Conservation (phyloP, 495 filamentous ascomycete genomes). For the Parachaetomium inaequale region DNA sequence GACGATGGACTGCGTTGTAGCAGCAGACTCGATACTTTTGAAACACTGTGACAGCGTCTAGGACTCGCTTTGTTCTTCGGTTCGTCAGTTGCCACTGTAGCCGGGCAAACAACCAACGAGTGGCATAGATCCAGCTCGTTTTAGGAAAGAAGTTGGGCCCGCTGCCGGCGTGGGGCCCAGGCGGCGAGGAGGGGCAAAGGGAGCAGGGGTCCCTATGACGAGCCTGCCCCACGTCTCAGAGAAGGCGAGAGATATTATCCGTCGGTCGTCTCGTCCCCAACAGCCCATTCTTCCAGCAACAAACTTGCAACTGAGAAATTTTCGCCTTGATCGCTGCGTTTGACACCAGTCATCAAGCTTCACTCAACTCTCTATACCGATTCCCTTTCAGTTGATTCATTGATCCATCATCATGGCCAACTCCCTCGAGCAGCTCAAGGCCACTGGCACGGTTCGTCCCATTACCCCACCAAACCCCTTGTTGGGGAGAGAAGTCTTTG, state of each 20-base stretch:
- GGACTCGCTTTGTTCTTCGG: not conserved
- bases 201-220: constrained; percentile 4
- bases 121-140: not conserved
- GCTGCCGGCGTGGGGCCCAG: not conserved
- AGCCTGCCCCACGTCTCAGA: constrained; percentile 13
- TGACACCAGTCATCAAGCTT: constrained; percentile 3
- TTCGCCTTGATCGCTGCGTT: not conserved
- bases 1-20: too few species aligned
- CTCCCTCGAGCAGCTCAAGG: constrained; percentile 95
- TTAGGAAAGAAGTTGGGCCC: not conserved
- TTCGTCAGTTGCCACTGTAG: not conserved
- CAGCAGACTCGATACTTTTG: too few species aligned
- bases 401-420: constrained; percentile 62
- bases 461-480: constrained; percentile 43
- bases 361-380: not conserved
- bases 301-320: constrained; percentile 4
- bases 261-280: constrained; percentile 9
- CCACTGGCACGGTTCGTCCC: constrained; percentile 82
- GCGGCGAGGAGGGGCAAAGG: constrained; percentile 1
- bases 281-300: not conserved
- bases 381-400: constrained; percentile 7
- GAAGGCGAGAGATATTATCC: constrained; percentile 10
- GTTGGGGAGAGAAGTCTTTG: constrained; percentile 2
- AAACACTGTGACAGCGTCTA: not conserved
- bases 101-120: not conserved